Conservation (phyloP, 106 monocot genomes). For the Alisma plantagoaquatica region DNA sequence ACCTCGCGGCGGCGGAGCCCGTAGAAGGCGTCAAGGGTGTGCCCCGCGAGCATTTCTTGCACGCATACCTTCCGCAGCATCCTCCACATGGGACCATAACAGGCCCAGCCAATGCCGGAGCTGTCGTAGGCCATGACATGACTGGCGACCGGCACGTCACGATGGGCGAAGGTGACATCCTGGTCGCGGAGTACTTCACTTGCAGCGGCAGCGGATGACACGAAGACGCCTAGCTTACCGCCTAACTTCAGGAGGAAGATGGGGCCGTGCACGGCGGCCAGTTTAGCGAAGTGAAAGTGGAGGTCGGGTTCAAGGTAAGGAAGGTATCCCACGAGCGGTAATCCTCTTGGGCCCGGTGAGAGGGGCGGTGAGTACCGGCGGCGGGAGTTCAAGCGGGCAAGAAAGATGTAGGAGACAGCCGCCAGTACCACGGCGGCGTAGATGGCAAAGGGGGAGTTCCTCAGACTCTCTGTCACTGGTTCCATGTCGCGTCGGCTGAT, state of each 20-base stretch:
- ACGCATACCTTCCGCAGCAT: conserved; percentile 45
- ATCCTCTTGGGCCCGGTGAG: conserved; percentile 38
- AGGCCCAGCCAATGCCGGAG: conserved; percentile 31
- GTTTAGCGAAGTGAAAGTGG: conserved; percentile 33
- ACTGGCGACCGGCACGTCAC: conserved; percentile 22
- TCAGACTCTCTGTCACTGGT: too few species aligned
- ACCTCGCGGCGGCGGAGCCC: too few species aligned
- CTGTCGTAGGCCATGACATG: conserved; percentile 24
- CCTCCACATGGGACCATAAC: conserved; percentile 44
- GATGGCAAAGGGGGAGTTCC: too few species aligned
- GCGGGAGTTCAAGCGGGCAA: too few species aligned
- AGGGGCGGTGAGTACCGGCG: too few species aligned
- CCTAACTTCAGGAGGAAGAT: conserved; percentile 40
- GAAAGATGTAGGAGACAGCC: too few species aligned
- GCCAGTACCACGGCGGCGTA: too few species aligned
- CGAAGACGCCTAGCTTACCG: conserved; percentile 25
- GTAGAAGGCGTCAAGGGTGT: conserved; percentile 38
- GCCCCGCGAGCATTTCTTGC: conserved; percentile 29
- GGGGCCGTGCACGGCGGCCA: conserved; percentile 32
- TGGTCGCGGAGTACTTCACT: too few species aligned
- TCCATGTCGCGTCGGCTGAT: too few species aligned
- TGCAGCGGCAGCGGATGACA: conserved; percentile 34
- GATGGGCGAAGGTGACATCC: conserved; percentile 39
- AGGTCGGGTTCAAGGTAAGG: conserved; percentile 33
- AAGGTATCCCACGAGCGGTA: conserved; percentile 42